Evolutionary conservation across 768 basidiomycete species (phyloP).

Genomic region (Boletellus ananas): DNA sequence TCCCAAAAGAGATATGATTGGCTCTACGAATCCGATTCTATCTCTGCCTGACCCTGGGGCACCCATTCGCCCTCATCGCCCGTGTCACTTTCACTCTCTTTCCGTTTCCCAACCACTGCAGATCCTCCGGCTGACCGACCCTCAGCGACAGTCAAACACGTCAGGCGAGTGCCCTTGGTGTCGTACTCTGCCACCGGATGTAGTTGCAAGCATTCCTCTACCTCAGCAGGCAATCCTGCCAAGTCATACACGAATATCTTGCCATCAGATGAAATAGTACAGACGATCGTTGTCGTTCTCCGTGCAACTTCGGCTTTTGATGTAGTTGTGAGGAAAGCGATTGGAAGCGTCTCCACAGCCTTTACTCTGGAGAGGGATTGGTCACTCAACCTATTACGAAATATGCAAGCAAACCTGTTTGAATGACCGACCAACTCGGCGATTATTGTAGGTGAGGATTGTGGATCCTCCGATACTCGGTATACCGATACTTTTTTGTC

Average conservation of each 20-base stretch:
- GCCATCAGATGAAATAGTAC: slow-evolving; percentile 89
- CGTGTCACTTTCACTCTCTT: slow-evolving; percentile 29
- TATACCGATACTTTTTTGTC: slow-evolving; percentile 87
- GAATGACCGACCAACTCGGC: slow-evolving; percentile 76
- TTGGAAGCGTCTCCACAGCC: slow-evolving; percentile 62
- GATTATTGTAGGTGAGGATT: slow-evolving; percentile 51
- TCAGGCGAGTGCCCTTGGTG: slow-evolving; percentile 82
- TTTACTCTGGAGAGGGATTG: slow-evolving; percentile 57
- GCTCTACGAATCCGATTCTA: slow-evolving; percentile 21
- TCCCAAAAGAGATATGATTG: neutral
- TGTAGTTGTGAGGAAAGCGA: slow-evolving; percentile 47
- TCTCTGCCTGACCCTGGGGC: slow-evolving; percentile 13
- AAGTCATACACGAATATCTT: slow-evolving; percentile 76
- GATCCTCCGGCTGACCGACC: slow-evolving; percentile 32
- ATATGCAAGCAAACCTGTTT: slow-evolving; percentile 60
- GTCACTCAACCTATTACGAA: neutral
- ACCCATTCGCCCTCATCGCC: slow-evolving; percentile 33
- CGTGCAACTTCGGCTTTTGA: slow-evolving; percentile 14
- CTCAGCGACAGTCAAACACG: slow-evolving; percentile 63
- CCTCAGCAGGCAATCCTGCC: slow-evolving; percentile 39
- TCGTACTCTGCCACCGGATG: slow-evolving; percentile 67
- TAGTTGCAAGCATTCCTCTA: slow-evolving; percentile 34
- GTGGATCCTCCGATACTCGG: slow-evolving; percentile 46
- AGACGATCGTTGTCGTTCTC: slow-evolving; percentile 56
- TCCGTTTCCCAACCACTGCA: slow-evolving; percentile 33